Percentiles rank a stretch among this genome's conserved stretches.
Conservation (phyloP, 805 yeast genomes). For the Sugiyamaella mastotermitis region DNA sequence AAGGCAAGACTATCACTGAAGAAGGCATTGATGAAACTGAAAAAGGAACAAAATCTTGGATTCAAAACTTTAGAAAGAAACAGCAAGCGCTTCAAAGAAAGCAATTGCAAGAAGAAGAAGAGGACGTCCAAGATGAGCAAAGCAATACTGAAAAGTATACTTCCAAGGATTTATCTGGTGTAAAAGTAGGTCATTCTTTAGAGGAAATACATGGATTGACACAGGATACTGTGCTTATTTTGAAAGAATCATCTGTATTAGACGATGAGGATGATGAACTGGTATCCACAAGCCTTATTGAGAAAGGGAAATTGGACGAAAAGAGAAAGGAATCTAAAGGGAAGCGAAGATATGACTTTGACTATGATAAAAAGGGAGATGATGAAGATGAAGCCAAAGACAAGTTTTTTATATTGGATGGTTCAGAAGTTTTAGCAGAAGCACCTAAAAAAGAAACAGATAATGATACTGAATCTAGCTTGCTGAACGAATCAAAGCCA, state of each 20-base stretch:
- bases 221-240: conserved; percentile 45
- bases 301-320: conserved; percentile 28
- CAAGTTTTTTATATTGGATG: conserved; percentile 25
- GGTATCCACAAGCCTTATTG: conserved; percentile 36
- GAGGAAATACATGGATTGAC: conserved; percentile 37
- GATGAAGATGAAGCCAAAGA: conserved; percentile 27
- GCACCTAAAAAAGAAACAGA: conserved; percentile 19
- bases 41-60: conserved; percentile 38
- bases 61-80: conserved; percentile 30
- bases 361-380: conserved; percentile 25
- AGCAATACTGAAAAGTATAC: conserved; percentile 22
- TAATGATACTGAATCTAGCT: conserved; percentile 8
- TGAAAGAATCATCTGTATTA: conserved; percentile 41
- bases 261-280: conserved; percentile 33
- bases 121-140: conserved; percentile 14
- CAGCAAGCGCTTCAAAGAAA: conserved; percentile 15
- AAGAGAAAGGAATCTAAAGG: conserved; percentile 25
- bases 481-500: conserved; percentile 16
- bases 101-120: conserved; percentile 9
- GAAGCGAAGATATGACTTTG: conserved; percentile 25
- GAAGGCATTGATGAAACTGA: conserved; percentile 28
- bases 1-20: conserved; percentile 23
- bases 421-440: conserved; percentile 32
- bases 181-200: conserved; percentile 42
- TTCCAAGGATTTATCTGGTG: conserved; percentile 30